phyloP scores from a whole-genome alignment of 768 basidiomycete genomes.

The Nidularia pulvinata region DNA sequence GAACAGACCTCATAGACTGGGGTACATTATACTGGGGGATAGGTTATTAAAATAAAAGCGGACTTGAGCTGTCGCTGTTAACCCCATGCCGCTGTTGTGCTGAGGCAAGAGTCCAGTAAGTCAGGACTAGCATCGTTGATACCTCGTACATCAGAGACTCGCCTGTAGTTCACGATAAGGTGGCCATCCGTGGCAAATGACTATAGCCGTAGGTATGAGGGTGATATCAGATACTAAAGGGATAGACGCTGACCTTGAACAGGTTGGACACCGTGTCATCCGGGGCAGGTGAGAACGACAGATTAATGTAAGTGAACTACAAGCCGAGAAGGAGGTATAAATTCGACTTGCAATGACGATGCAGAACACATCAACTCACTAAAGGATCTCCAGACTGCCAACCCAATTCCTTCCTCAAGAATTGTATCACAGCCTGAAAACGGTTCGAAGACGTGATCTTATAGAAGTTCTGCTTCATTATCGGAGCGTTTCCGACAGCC shows the following conservation, averaged over 20 bases:
- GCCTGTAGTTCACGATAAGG: conserved; percentile 93
- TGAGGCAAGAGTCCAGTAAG: conserved; percentile 5
- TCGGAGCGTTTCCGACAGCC: conserved; percentile 95
- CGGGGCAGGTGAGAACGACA: conserved; percentile 81
- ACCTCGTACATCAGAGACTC: conserved; percentile 7
- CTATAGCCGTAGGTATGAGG: conserved; percentile 28
- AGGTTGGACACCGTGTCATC: conserved; percentile 82
- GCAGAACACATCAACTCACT: conserved; percentile 9
- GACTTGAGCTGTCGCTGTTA: conserved; percentile 9
- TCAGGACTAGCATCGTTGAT: too few species aligned
- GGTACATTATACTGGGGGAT: too few species aligned
- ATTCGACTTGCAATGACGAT: conserved; percentile 6
- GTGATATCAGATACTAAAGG: neutral
- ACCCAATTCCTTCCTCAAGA: conserved; percentile 85
- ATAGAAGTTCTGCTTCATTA: conserved; percentile 99
- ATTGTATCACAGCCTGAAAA: conserved; percentile 95
- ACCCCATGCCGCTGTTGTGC: conserved; percentile 46
- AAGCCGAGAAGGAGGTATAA: too few species aligned
- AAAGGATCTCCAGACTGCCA: conserved; percentile 82
- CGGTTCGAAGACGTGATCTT: conserved; percentile 94
- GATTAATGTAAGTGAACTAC: conserved; percentile 64
- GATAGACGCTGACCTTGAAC: conserved; percentile 50
- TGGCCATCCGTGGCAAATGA: conserved; percentile 89
- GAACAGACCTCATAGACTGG: neutral
- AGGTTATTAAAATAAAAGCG: too few species aligned